These are phyloP conservation scores for Lactarius quietus DNA, from an alignment of 768 basidiomycete species.

Conservation along the genomic window DNA sequence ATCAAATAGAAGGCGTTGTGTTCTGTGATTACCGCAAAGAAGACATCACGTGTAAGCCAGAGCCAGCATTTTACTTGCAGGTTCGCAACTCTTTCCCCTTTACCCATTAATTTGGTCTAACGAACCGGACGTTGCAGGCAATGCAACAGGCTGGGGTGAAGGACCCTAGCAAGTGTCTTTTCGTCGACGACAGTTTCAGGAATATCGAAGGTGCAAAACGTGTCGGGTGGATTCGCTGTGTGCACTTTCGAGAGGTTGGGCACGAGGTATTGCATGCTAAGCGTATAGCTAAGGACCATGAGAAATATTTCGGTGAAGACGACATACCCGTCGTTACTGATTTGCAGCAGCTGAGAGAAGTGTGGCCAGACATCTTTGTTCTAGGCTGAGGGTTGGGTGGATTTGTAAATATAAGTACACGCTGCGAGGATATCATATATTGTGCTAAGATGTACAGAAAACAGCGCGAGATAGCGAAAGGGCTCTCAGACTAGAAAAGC, in stretches of 20 bases:
- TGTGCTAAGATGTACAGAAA: neutral
- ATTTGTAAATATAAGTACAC: neutral
- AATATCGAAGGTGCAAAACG: slow-evolving; percentile 66
- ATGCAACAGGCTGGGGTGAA: slow-evolving; percentile 55
- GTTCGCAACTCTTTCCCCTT: slow-evolving; percentile 35
- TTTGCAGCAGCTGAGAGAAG: slow-evolving; percentile 60
- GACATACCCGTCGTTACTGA: slow-evolving; percentile 51
- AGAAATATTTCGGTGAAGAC: slow-evolving; percentile 38
- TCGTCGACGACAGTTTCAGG: slow-evolving; percentile 70
- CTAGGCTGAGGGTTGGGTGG: neutral
- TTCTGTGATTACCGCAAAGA: slow-evolving; percentile 72
- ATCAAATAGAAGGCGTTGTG: slow-evolving; percentile 69
- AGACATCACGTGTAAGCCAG: slow-evolving; percentile 79
- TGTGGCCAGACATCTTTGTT: slow-evolving; percentile 76
- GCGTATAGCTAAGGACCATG: slow-evolving; percentile 40
- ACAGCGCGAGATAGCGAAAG: neutral
- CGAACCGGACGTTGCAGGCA: slow-evolving; percentile 45
- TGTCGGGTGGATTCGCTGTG: slow-evolving; percentile 69
- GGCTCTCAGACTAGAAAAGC: slow-evolving; percentile 45
- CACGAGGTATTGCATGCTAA: slow-evolving; percentile 52
- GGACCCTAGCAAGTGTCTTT: slow-evolving; percentile 70
- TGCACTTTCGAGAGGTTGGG: slow-evolving; percentile 72
- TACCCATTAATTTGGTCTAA: slow-evolving; percentile 5
- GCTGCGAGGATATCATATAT: too few relatives aligned
- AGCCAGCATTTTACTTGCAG: slow-evolving; percentile 62